A percentile compares a stretch with the other conserved stretches of the same genome.
Evolutionary conservation across 257 asterid species (phyloP).

Genomic region (Primulina tabacum): DNA sequence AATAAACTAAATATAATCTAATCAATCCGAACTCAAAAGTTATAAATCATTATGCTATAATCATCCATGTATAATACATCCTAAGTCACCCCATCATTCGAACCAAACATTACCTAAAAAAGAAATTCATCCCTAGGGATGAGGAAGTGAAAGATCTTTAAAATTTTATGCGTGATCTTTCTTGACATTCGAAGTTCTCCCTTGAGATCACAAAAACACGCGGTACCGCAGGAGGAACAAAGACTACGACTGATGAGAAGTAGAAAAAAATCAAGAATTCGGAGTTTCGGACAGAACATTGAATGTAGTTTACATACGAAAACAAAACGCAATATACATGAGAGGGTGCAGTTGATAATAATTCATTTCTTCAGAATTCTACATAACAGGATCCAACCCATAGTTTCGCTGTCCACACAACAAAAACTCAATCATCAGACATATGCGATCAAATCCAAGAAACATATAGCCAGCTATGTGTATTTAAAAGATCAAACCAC

Average conservation of each 20-base stretch:
- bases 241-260: background rate
- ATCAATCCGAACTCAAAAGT: too few species aligned
- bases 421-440: background rate
- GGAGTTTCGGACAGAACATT: background rate
- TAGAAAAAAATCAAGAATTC: background rate
- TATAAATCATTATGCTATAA: too few species aligned
- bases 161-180: too few species aligned
- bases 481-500: slow-evolving; percentile 34
- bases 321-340: background rate
- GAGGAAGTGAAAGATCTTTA: background rate
- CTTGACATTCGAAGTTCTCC: background rate
- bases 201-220: background rate
- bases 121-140: too few species aligned
- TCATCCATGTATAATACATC: too few species aligned
- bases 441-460: background rate
- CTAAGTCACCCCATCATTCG: too few species aligned
- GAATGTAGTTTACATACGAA: background rate
- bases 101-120: too few species aligned
- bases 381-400: background rate
- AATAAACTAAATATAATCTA: too few species aligned
- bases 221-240: background rate
- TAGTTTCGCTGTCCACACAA: background rate
- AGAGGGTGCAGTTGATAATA: background rate
- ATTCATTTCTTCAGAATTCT: background rate
- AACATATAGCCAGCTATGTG: background rate